Base-by-base conservation (phyloP, 306 rosid genomes). In the Acacia acuminata region DNA sequence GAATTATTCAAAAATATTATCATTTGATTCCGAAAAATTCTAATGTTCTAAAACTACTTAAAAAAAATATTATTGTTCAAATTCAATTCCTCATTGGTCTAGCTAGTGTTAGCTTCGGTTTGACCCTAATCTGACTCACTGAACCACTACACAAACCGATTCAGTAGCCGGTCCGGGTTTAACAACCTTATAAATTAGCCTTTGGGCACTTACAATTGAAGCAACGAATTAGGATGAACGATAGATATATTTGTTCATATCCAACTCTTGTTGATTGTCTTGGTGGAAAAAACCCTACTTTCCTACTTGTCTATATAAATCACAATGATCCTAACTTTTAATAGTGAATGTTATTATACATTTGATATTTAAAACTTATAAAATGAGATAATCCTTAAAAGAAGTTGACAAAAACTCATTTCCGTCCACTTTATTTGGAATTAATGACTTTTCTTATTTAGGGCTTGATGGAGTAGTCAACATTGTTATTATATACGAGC, bases 81-180 rank as follows among this genome's bases (percentile, higher is more conserved):
- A 7, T 36, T 36, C 40, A 36, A 36, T 36, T 36, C 36, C 36
- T 32, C 36, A 36, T 0, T 0, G 2, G 42, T 38, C 1, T 38
- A 8, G 1, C 8, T 0, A 1, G 0, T 0, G 42, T 38, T 38
- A 38, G 8, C 1, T 38, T 1, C 8, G 0, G 7, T 38, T 38
- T 38, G 42, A 38, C 8, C 5, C 8, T 0, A 1, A 38, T 38
- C 8, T 38, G 1, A 38, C 1, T 1, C 8, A 36, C 1, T 38
- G 42, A 5, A 8, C 42, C 42, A 5, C 42, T 38, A 6, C 42
- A 1, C 1, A 38, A 0, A 38, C 8, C 8, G 1, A 0, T 38
- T 38, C 8, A 38, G 8, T 38, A 1, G 42, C 1, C 8, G 0
- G 8, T 6, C 0, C 2, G 0, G 1, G 8, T 38, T 38, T 38